Percentiles rank a stretch among this genome's conserved stretches.
Evolutionary conservation across 2,329 filamentous ascomycete species (phyloP).

Genomic region (Aspergillus thermomutatus): DNA sequence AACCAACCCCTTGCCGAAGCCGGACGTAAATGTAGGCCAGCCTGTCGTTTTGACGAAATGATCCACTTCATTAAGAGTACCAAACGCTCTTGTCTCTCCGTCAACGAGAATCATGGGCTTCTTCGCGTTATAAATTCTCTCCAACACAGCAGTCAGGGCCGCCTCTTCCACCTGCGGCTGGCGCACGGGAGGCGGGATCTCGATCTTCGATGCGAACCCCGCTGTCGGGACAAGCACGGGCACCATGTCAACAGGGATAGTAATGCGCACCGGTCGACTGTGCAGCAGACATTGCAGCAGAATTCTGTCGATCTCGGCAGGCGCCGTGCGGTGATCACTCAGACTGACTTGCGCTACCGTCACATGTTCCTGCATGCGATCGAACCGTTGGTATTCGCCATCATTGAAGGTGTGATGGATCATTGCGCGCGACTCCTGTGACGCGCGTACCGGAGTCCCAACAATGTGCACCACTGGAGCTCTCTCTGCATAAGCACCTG

Average conservation of each 20-base stretch:
- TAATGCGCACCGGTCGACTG: conserved; percentile 54
- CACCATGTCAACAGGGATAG: conserved; percentile 55
- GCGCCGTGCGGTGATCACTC: conserved; percentile 42
- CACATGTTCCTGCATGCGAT: conserved; percentile 47
- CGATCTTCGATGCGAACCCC: conserved; percentile 10
- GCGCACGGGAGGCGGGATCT: conserved; percentile 2
- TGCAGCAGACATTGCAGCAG: conserved; percentile 51
- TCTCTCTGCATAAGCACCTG: conserved; percentile 69
- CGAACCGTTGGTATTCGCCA: conserved; percentile 50
- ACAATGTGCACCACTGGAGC: conserved; percentile 65
- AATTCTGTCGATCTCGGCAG: conserved; percentile 50
- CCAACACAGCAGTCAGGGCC: conserved; percentile 32
- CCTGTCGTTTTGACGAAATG: conserved; percentile 40
- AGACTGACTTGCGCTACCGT: conserved; percentile 49
- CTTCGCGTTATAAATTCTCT: conserved; percentile 42
- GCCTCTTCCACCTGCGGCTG: conserved; percentile 7
- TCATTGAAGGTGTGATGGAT: conserved; percentile 69
- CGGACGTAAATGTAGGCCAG: conserved; percentile 47
- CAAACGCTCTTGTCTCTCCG: conserved; percentile 42
- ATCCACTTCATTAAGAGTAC: conserved; percentile 40
- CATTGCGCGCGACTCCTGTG: conserved; percentile 43
- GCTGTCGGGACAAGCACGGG: conserved; percentile 9
- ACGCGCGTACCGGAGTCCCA: conserved; percentile 46
- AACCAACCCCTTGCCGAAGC: conserved; percentile 49
- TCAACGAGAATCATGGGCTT: conserved; percentile 52